Evolutionary conservation across 371 early-diverging fungal species (phyloP).

Genomic region (Apophysomyces variabilis): DNA sequence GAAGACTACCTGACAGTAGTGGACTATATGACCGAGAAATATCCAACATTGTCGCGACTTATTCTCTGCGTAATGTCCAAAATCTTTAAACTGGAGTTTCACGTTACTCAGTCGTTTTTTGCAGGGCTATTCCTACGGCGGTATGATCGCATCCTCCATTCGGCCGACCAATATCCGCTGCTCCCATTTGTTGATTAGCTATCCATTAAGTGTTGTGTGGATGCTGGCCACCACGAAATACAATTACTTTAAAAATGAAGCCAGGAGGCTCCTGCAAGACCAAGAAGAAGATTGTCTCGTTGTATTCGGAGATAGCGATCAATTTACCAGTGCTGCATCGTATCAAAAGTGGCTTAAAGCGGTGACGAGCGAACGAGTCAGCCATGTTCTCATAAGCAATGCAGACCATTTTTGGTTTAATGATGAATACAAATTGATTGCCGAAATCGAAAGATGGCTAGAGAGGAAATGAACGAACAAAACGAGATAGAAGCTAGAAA

Average conservation of each 20-base stretch:
- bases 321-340: conserved; percentile 37
- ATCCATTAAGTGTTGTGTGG: conserved; percentile 49
- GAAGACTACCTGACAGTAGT: conserved; percentile 57
- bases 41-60: conserved; percentile 17
- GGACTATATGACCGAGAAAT: conserved; percentile 31
- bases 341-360: conserved; percentile 33
- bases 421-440: conserved; percentile 17
- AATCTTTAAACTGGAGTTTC: background rate
- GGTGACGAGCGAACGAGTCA: background rate
- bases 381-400: conserved; percentile 17
- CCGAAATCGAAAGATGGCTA: conserved; percentile 15
- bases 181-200: conserved; percentile 42
- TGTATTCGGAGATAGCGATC: conserved; percentile 44
- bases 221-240: conserved; percentile 35
- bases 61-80: conserved; percentile 26
- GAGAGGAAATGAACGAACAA: too few relatives aligned
- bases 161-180: conserved; percentile 18
- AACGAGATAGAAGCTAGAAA: too few relatives aligned
- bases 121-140: conserved; percentile 55
- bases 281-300: conserved; percentile 17
- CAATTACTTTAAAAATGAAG: conserved; percentile 32
- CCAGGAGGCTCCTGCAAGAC: conserved; percentile 10
- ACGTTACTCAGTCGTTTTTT: background rate
- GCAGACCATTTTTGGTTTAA: conserved; percentile 50
- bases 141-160: conserved; percentile 51